Percentiles rank a stretch among this genome's conserved stretches.
phyloP scores from a whole-genome alignment of 2,329 filamentous ascomycete genomes.

The Fusarium papillatum region DNA sequence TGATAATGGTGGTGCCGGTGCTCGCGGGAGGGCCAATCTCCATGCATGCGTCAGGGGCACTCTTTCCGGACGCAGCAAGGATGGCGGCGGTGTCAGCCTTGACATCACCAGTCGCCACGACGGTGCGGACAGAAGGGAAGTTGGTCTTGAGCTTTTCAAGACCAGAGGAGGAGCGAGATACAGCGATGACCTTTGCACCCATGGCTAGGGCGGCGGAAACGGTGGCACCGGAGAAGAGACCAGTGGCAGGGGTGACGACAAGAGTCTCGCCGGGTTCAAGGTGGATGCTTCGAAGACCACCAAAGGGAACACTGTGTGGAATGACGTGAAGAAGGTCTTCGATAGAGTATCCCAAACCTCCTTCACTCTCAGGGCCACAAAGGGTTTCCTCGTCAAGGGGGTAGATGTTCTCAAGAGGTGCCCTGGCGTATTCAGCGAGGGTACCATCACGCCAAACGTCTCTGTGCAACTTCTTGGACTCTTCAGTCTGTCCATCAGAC shows the following conservation, averaged over 20 bases:
- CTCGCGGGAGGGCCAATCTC: slow-evolving; percentile 59
- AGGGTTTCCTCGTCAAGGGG: slow-evolving; percentile 49
- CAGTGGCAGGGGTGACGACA: slow-evolving; percentile 63
- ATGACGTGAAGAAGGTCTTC: slow-evolving; percentile 54
- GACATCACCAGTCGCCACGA: slow-evolving; percentile 56
- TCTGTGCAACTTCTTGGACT: slow-evolving; percentile 43
- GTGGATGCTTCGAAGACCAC: slow-evolving; percentile 58
- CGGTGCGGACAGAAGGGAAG: slow-evolving; percentile 50
- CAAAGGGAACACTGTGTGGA: slow-evolving; percentile 55
- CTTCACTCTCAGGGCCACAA: slow-evolving; percentile 23
- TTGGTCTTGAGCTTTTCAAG: slow-evolving; percentile 48
- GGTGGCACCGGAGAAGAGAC: slow-evolving; percentile 60
- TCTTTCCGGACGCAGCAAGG: slow-evolving; percentile 29
- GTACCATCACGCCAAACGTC: slow-evolving; percentile 48
- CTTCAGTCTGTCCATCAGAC: slow-evolving; percentile 43
- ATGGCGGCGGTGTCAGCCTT: slow-evolving; percentile 54
- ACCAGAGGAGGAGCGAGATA: slow-evolving; percentile 57
- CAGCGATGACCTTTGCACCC: slow-evolving; percentile 65
- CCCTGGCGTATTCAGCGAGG: slow-evolving; percentile 47
- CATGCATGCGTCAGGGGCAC: slow-evolving; percentile 57
- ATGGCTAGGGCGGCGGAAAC: slow-evolving; percentile 62
- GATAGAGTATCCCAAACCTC: slow-evolving; percentile 53
- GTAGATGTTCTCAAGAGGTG: slow-evolving; percentile 51
- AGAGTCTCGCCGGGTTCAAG: slow-evolving; percentile 63
- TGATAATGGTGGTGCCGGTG: slow-evolving; percentile 53